Base-by-base conservation (phyloP, 495 filamentous ascomycete species). In the Penicillium angulare region DNA sequence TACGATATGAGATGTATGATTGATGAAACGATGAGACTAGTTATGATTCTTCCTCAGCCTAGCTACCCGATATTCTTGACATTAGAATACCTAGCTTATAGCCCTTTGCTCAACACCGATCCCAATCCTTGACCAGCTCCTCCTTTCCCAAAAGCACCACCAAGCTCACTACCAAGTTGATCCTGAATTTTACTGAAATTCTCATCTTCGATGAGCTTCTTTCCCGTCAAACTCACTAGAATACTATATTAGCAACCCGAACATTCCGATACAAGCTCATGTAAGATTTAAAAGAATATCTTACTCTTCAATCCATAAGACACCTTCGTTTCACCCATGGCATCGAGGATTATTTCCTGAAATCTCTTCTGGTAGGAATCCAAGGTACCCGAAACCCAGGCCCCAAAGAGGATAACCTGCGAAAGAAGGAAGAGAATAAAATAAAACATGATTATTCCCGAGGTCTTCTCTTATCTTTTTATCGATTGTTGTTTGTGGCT, bases 281-380 rank as follows among this genome's bases (percentile, higher is more conserved):
- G 13, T 1, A 23, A 2, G 8, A 13, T 5, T 42, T 42, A 3
- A 4, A 42, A 17, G 22, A 34, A 13, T 21, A n/a, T 34, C 59
- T 20, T 57, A 72, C 69, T 70, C 44, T 73, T 73, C 8, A 70
- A 16, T 20, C 65, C 68, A 52, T 71, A 73, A 4, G 61, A 66
- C 1, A 63, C 65, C 42, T 77, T 79, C 22, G 73, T 82, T 56
- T 82, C 78, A 13, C 77, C 79, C 70, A 80, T 79, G 31, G 65
- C 67, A 48, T 79, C 69, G 1, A 81, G 63, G 2, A 77, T 50
- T 5, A 77, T 54, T 33, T 78, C 67, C 49, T 81, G 75, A 20
- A 76, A 55, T 32, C 61, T 61, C 45, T 66, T 66, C 47, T 73
- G 69, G 42, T 68, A 66, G 7, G 55, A 56, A 35, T 72, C 69